These are phyloP conservation scores for Mycena galericulata DNA, from an alignment of 768 basidiomycete genomes.

Conservation along the genomic window DNA sequence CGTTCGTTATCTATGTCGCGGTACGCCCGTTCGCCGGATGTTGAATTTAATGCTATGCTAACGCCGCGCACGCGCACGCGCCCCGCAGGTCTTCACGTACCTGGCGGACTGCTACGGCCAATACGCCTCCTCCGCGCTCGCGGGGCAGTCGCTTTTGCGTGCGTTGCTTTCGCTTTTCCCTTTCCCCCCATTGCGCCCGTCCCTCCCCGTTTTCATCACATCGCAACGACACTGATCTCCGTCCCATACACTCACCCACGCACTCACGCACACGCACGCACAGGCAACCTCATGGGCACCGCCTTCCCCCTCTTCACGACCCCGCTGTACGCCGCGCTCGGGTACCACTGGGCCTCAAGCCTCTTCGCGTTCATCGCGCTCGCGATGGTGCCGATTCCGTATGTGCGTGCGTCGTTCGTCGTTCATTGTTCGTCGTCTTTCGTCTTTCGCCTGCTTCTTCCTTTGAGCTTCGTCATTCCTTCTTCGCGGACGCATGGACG, in stretches of 20 bases:
- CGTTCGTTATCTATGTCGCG: conserved; percentile 55
- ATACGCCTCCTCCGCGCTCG: conserved; percentile 64
- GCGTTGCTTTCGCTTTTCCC: conserved; percentile 28
- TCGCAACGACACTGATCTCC: too few species aligned
- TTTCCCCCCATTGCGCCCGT: too few species aligned
- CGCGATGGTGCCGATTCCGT: conserved; percentile 54
- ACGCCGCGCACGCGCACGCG: too few species aligned
- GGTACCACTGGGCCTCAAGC: conserved; percentile 57
- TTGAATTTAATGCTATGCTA: too few species aligned
- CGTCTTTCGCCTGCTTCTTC: not conserved
- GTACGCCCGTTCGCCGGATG: too few species aligned
- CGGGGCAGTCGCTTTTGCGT: conserved; percentile 59
- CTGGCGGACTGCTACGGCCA: conserved; percentile 58
- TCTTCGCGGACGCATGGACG: too few species aligned
- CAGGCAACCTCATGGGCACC: conserved; percentile 49
- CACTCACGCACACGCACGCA: not conserved
- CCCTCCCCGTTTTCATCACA: too few species aligned
- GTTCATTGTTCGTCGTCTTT: not conserved
- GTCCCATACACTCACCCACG: not conserved
- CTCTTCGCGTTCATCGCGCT: conserved; percentile 52
- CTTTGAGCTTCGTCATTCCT: too few species aligned
- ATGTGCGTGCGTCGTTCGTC: conserved; percentile 35
- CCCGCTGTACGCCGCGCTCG: conserved; percentile 55
- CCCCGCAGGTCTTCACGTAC: too few species aligned
- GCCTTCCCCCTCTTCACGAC: conserved; percentile 51